These are phyloP conservation scores for Aureobasidium sp. DNA, from an alignment of 2,329 filamentous ascomycete species.

Conservation along the genomic window DNA sequence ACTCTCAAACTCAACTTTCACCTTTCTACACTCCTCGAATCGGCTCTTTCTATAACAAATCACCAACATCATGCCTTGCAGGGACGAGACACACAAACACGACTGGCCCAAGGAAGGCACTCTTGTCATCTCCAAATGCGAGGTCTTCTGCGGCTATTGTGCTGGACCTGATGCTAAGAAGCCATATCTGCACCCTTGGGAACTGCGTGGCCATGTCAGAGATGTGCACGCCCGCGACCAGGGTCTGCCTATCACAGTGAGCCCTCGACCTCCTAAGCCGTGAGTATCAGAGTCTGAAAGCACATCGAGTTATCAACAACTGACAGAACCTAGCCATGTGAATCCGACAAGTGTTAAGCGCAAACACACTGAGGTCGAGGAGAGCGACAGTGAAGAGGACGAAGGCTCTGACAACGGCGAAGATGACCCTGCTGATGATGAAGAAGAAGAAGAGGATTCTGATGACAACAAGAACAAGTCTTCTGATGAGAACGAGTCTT, in stretches of 20 bases:
- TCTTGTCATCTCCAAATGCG: neutral
- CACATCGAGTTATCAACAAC: neutral
- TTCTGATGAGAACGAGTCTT: neutral
- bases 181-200: neutral
- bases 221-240: neutral
- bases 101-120: neutral
- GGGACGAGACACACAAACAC: neutral
- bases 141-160: constrained; percentile 6
- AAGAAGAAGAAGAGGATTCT: neutral
- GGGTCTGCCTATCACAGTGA: neutral
- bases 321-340: neutral
- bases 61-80: neutral
- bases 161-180: neutral
- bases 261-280: neutral
- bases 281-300: neutral
- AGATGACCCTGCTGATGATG: neutral
- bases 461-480: neutral
- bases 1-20: neutral
- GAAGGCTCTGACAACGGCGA: neutral
- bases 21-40: neutral
- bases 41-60: neutral
- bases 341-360: neutral
- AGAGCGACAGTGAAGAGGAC: neutral
- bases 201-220: neutral
- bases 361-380: neutral